Conservation (phyloP, 208 protist species). For the Leishmania arabica region DNA sequence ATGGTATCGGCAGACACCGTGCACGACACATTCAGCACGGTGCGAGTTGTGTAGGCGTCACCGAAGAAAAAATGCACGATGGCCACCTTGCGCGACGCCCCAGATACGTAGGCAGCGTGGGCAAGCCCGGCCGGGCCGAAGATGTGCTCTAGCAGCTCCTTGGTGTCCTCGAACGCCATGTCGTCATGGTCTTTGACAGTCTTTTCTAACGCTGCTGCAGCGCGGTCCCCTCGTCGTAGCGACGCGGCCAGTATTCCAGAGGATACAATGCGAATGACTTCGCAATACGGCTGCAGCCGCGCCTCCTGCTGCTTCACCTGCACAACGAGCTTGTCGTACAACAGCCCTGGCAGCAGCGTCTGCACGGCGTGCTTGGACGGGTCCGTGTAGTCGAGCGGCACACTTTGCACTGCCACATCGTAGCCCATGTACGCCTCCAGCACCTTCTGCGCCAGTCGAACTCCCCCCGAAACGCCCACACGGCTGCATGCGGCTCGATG, state of each 20-base stretch:
- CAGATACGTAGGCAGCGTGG: constrained; percentile 20
- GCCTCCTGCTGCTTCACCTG: constrained; percentile 22
- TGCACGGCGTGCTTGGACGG: constrained; percentile 39
- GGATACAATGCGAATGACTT: constrained; percentile 15
- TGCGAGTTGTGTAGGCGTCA: constrained; percentile 72
- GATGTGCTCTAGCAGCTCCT: constrained; percentile 24
- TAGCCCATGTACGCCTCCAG: constrained; percentile 28
- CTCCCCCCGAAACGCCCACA: not conserved
- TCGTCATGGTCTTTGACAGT: constrained; percentile 1
- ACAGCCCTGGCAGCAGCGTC: constrained; percentile 37
- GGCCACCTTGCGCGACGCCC: constrained; percentile 38
- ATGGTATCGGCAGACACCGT: not conserved
- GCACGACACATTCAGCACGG: constrained; percentile 30
- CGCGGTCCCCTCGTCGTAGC: not conserved
- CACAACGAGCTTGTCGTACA: constrained; percentile 30
- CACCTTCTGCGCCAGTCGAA: constrained; percentile 16
- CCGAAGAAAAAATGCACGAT: constrained; percentile 72
- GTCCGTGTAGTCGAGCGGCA: constrained; percentile 54
- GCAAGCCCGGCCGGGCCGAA: constrained; percentile 26
- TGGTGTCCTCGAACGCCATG: constrained; percentile 13
- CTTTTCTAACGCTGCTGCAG: not conserved
- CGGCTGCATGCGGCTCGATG: not conserved
- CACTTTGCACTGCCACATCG: constrained; percentile 20
- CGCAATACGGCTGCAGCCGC: constrained; percentile 31
- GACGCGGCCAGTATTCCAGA: not conserved